Evolutionary conservation across 2,329 filamentous ascomycete genomes (phyloP), one percentile per base, ranked within the genome.

Genomic region (Davidsoniella neocaledoniae): DNA sequence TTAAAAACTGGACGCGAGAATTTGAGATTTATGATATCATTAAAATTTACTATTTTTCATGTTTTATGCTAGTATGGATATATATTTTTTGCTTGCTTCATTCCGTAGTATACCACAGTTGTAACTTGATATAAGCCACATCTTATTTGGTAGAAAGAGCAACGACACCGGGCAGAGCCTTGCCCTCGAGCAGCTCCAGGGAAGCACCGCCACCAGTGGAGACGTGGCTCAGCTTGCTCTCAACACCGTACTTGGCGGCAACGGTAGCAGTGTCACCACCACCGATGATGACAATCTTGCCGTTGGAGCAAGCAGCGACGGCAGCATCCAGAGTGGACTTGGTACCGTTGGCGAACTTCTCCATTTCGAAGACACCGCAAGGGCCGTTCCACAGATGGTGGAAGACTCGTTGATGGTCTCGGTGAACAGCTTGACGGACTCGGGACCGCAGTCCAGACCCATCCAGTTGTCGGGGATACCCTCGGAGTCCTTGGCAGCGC

Each of bases 351-450:
- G 88, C 86, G 66, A 98, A 98, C 64, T 84, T 82, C 55, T 95
- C 86, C 62, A 96, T 83, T 77, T 98, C 91, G 61, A 98, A 98
- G 58, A 98, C 91, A 66, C 91, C 91, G 14, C 90, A 81, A 50
- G 91, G 91, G 51, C 91, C 91, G 73, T 98, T 98, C 91, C 91
- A 98, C 56, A 98, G 66, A 98, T 95, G 51, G 91, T 98, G 76
- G 95, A 80, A 57, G 90, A 79, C 61, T 90, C 80, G 57, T 74
- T 73, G 58, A 98, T 96, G 58, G 88, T 80, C 63, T 82, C 72
- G 73, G 90, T 79, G 80, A 84, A 96, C 51, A 93, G 76, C 71
- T 87, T 77, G 61, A 93, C 74, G 57, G 81, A 88, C 80, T 95
- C 81, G 56, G 82, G 76, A 53, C 91, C 91, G 63, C 86, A 91